A percentile compares a stretch with the other conserved stretches of the same genome.
phyloP scores from a whole-genome alignment of 768 basidiomycete genomes.

The Mycena chlorophos region DNA sequence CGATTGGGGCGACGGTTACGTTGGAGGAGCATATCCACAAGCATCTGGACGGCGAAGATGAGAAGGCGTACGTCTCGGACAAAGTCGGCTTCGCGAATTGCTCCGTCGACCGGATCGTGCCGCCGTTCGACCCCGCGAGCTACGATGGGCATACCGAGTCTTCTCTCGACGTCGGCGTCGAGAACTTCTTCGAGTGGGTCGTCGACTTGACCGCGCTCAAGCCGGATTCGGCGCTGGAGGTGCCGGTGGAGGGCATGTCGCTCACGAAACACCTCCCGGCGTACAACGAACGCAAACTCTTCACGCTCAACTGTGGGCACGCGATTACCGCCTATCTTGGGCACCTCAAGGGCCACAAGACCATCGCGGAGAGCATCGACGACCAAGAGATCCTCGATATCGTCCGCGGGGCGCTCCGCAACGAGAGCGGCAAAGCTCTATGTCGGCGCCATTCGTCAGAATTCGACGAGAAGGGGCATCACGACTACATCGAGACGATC shows the following conservation, averaged over 20 bases:
- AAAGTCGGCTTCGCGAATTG: slow-evolving; percentile 44
- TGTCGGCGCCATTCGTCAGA: slow-evolving; percentile 27
- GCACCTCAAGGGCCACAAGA: slow-evolving; percentile 29
- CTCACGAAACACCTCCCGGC: slow-evolving; percentile 33
- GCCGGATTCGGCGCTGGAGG: slow-evolving; percentile 28
- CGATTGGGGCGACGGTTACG: slow-evolving; percentile 34
- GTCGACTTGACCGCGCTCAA: slow-evolving; percentile 35
- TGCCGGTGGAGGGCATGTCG: slow-evolving; percentile 25
- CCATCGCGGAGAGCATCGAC: slow-evolving; percentile 33
- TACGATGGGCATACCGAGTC: slow-evolving; percentile 14
- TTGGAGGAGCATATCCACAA: slow-evolving; percentile 31
- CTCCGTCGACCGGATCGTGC: slow-evolving; percentile 41
- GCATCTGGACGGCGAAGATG: slow-evolving; percentile 28
- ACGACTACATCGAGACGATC: slow-evolving; percentile 34
- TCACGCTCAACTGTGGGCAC: slow-evolving; percentile 44
- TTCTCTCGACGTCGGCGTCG: slow-evolving; percentile 40
- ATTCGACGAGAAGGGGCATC: slow-evolving; percentile 35
- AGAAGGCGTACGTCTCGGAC: slow-evolving; percentile 27
- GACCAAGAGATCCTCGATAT: slow-evolving; percentile 30
- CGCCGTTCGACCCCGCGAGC: slow-evolving; percentile 20
- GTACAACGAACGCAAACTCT: slow-evolving; percentile 45
- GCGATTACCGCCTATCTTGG: slow-evolving; percentile 42
- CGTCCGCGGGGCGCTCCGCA: slow-evolving; percentile 33
- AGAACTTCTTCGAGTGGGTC: slow-evolving; percentile 43
- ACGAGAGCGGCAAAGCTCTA: slow-evolving; percentile 39